Evolutionary conservation across 2,329 filamentous ascomycete species (phyloP).

Genomic region (Fusarium algeriense): DNA sequence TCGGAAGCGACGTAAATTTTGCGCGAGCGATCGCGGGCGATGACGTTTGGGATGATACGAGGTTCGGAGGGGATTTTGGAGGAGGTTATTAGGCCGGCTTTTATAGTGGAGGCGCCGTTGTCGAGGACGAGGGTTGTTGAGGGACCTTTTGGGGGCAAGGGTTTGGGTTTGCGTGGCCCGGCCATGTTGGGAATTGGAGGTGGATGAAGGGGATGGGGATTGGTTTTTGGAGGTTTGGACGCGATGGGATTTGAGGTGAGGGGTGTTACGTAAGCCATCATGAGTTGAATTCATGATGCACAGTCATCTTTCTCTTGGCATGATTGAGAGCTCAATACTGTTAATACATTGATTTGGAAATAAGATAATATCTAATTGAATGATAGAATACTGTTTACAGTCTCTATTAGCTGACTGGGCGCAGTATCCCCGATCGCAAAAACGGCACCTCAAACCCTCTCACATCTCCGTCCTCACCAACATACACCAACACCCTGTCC

Average conservation of each 20-base stretch:
- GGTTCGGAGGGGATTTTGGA: constrained; percentile 66
- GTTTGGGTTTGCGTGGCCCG: constrained; percentile 65
- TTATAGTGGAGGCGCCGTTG: constrained; percentile 92
- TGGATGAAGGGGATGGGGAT: background rate
- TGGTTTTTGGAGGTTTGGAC: constrained; percentile 11
- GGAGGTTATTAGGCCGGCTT: constrained; percentile 80
- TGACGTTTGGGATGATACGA: constrained; percentile 84
- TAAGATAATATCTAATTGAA: fast-evolving
- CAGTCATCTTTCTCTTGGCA: background rate
- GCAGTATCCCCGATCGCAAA: constrained; percentile 47
- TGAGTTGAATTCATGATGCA: constrained; percentile 23
- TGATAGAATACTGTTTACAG: fast-evolving
- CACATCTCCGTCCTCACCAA: constrained; percentile 40
- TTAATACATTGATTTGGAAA: fast-evolving
- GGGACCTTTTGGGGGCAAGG: constrained; percentile 65
- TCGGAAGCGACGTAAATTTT: constrained; percentile 85
- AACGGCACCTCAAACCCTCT: constrained; percentile 52
- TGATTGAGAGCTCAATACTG: background rate
- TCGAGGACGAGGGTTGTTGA: constrained; percentile 85
- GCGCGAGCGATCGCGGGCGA: constrained; percentile 84
- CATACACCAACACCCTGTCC: constrained; percentile 48
- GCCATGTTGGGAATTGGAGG: constrained; percentile 52
- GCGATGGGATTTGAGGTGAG: constrained; percentile 37
- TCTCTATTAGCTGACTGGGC: background rate
- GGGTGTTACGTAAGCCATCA: constrained; percentile 38